phyloP scores from a whole-genome alignment of 2,329 filamentous ascomycete genomes.

The Alternaria brassicae region DNA sequence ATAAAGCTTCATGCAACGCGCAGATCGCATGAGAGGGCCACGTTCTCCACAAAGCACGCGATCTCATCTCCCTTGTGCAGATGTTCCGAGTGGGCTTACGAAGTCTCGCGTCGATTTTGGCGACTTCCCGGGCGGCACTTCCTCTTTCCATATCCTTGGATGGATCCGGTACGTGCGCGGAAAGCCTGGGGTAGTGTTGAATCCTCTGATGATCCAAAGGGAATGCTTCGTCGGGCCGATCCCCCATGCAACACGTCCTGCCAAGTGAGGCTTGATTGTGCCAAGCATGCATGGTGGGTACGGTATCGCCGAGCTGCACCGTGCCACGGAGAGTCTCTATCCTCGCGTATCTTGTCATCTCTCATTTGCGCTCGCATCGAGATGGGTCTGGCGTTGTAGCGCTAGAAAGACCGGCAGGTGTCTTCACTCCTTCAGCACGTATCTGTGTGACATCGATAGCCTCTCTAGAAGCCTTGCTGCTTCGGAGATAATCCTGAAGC shows the following conservation, averaged over 20 bases:
- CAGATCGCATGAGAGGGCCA: not conserved
- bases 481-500: not conserved
- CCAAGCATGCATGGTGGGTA: not conserved
- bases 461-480: no score
- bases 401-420: not conserved
- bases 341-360: not conserved
- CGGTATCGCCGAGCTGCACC: not conserved
- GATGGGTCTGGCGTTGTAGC: not conserved
- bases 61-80: not conserved
- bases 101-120: not conserved
- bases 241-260: not conserved
- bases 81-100: not conserved
- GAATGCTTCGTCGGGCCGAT: not conserved
- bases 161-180: not conserved
- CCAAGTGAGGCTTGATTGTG: not conserved
- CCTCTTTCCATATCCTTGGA: not conserved
- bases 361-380: not conserved
- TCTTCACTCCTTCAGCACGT: no score
- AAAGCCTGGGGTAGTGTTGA: not conserved
- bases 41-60: not conserved
- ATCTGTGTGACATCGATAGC: not conserved
- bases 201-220: no score
- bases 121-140: not conserved
- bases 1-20: not conserved
- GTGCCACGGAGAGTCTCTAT: not conserved